Conservation (phyloP, 345 rosid genomes). For the Garcia nutans region DNA sequence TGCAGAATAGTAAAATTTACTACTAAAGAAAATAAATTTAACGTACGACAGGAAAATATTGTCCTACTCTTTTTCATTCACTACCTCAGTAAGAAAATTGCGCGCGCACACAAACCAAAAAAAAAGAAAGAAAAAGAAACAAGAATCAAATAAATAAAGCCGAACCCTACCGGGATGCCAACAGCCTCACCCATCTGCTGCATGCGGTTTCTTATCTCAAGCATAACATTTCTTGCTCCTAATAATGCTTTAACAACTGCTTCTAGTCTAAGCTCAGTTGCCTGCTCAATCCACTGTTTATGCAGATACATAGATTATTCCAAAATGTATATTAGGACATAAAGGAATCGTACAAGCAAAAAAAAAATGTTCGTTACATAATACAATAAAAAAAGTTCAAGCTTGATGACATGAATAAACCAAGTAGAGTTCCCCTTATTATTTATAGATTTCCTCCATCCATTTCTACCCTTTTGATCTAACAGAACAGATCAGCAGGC, state of each 20-base stretch:
- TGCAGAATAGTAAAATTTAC: neutral
- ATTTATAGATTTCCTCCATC: no score
- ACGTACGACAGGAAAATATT: neutral
- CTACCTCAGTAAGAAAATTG: neutral
- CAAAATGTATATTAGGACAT: constrained; percentile 9
- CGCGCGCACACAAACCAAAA: no score
- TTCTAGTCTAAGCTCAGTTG: constrained; percentile 53
- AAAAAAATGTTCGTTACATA: neutral
- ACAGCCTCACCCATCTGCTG: constrained; percentile 88
- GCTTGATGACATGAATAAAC: neutral
- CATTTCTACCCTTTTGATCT: no score
- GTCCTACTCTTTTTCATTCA: neutral
- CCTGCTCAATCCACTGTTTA: constrained; percentile 77
- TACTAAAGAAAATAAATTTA: neutral
- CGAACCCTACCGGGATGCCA: constrained; percentile 61
- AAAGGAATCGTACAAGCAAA: neutral
- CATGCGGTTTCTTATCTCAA: constrained; percentile 69
- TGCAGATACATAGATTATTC: constrained; percentile 21
- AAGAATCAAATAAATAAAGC: neutral
- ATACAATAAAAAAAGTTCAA: neutral
- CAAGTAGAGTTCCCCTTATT: neutral
- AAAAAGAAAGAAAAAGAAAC: neutral
- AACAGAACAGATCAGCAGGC: no score
- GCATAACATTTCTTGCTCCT: constrained; percentile 76
- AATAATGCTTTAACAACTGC: constrained; percentile 57